Base-by-base conservation (phyloP, 2,329 filamentous ascomycete genomes). In the Parastagonospora avenae region DNA sequence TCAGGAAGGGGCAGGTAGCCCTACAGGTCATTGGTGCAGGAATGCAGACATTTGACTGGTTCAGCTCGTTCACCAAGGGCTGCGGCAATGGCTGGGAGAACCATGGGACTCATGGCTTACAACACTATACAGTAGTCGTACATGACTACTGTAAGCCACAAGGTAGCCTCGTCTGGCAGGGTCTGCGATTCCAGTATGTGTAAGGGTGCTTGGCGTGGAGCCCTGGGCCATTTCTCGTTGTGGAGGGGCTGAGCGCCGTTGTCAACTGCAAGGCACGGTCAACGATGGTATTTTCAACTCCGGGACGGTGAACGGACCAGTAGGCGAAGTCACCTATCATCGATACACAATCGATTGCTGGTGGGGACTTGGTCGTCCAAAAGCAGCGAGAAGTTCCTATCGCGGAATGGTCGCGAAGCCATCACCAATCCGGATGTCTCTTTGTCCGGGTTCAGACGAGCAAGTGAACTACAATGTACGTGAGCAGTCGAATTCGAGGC, bases 371-470 rank as follows among this genome's bases (percentile, higher is more conserved):
- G 52, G 48, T 57, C 42, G 45, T 59, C 66, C 66, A 68, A 71
- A 74, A 74, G 59, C 70, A 72, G 70, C 66, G 57, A 48, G 50
- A 52, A 50, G 43, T 63, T 59, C 63, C 62, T 48, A 53, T 65
- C 59, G 66, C 66, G 66, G 68, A 60, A 68, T 67, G 60, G 56
- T 63, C 57, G 54, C 56, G 58, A 66, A 61, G 55, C 63, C 60
- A 64, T 60, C 56, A 72, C 70, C 64, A 57, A 73, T 72, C 67
- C 71, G 68, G 70, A 59, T 55, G 60, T 57, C 61, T 68, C 71
- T 73, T 74, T 74, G 71, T 74, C 71, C 71, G 70, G 69, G 64
- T 68, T 72, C 66, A 72, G 70, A 58, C 66, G 57, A 59, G 57
- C 54, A 62, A 52, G 56, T 65, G 58, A 60, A 58, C 63, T 66